Evolutionary conservation across 257 asterid species (phyloP), one percentile per base, ranked within the genome.

Genomic region (Oldenlandia corymbosa): DNA sequence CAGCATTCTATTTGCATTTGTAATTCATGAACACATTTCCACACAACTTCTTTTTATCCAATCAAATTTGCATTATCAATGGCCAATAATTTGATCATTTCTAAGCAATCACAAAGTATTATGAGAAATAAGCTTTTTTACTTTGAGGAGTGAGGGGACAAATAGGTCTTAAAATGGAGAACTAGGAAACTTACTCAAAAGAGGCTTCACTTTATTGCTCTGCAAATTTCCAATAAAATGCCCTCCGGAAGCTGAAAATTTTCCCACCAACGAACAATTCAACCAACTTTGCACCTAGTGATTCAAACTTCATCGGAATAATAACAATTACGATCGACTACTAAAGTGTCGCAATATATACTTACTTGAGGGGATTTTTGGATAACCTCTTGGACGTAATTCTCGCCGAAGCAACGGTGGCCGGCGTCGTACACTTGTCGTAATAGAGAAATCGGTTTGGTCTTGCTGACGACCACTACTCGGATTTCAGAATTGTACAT

Each of bases 341-440:
- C 1, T 16, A 0, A 43, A 43, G 5, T 18, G 3, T 14, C 43
- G 32, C 10, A 41, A 56, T n/a, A 62, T 21, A n/a, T n/a, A n/a
- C n/a, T n/a, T n/a, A 91, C 96, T 97, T 83, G 91, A 36, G 97
- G 98, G 56, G 93, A 91, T 78, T 92, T 92, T 54, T 92, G 93
- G 66, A 92, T 62, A 64, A 92, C 57, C 74, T 92, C 98, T 42
- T 92, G 95, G 68, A 89, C 98, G 67, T 92, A 92, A 73, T 92
- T 92, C 79, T 89, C 97, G 16, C 98, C 98, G 74, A 92, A 89
- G 73, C 72, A 78, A 64, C 95, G 95, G 76, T 92, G 95, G 23
- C 95, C 94, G 53, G 91, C 83, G 66, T 89, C 95, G 79, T 92
- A 92, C 13, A 88, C 95, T 82, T 92, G 93, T 71, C 87, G 88